A percentile compares a stretch with the other conserved stretches of the same genome.
Conservation (phyloP, 176 grass and related monocot species). For the Stipa capillata region DNA sequence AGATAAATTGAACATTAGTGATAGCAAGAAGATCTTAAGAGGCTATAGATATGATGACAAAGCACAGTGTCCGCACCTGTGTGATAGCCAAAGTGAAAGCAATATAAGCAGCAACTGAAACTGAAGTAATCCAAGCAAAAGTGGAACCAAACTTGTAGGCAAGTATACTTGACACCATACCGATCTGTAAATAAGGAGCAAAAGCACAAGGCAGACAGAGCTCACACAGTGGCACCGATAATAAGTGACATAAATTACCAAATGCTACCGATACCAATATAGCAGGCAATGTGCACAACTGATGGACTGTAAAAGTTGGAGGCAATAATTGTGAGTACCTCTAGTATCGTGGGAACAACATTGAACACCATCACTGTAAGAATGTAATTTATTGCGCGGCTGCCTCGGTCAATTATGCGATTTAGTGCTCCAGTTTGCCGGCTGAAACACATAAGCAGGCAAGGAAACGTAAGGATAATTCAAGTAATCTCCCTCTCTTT, state of each 20-base stretch:
- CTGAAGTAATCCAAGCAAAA: constrained; percentile 99
- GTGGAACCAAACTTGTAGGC: constrained; percentile 89
- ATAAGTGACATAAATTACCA: background rate
- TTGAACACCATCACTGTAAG: constrained; percentile 93
- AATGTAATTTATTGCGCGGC: constrained; percentile 92
- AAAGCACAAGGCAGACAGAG: constrained; percentile 10
- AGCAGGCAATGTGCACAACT: background rate
- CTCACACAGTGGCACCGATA: background rate
- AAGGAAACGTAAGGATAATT: constrained; percentile 25
- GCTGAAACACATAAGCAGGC: constrained; percentile 50
- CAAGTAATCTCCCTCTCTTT: background rate
- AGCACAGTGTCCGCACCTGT: constrained; percentile 47
- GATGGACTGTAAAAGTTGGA: background rate
- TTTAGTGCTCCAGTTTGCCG: constrained; percentile 93
- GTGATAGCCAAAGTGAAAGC: constrained; percentile 93
- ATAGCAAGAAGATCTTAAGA: background rate
- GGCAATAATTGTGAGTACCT: constrained; percentile 43
- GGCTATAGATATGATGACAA: background rate
- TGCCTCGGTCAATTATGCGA: constrained; percentile 96
- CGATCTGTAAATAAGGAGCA: constrained; percentile 55
- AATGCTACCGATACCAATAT: background rate
- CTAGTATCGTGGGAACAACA: constrained; percentile 87
- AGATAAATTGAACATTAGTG: constrained; percentile 6
- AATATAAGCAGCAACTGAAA: constrained; percentile 84
- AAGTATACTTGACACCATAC: constrained; percentile 91